These are phyloP conservation scores for Lactuca sativa DNA, from an alignment of 129 eudicot species.

Conservation along the genomic window DNA sequence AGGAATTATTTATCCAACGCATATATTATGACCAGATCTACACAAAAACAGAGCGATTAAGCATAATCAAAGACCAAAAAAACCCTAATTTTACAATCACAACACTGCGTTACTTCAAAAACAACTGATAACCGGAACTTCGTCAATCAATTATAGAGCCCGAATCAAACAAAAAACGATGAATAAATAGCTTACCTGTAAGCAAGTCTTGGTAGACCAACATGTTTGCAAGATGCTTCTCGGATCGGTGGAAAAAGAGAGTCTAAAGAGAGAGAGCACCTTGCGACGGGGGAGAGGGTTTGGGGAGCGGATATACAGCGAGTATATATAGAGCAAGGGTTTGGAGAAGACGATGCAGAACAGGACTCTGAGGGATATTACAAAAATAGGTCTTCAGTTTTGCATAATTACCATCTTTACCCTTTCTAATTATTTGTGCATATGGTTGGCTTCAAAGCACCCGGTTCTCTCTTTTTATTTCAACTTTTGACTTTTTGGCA, in stretches of 20 bases:
- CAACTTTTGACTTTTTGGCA: slow-evolving; percentile 23
- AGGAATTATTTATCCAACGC: neutral
- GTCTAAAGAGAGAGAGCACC: slow-evolving; percentile 14
- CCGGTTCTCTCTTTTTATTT: slow-evolving; percentile 10
- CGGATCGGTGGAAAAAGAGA: slow-evolving; percentile 11
- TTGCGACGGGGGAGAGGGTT: slow-evolving; percentile 37
- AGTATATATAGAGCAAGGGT: slow-evolving; percentile 34
- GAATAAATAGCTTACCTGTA: slow-evolving; percentile 37
- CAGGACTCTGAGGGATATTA: slow-evolving; percentile 19
- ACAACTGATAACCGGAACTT: neutral
- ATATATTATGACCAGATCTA: slow-evolving; percentile 13
- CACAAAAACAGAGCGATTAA: neutral
- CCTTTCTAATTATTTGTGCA: slow-evolving; percentile 26
- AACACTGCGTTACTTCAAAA: neutral
- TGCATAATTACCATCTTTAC: neutral
- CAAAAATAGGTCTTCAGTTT: neutral
- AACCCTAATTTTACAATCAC: neutral
- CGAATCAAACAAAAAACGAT: neutral
- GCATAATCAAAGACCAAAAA: slow-evolving; percentile 7
- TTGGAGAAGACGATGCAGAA: slow-evolving; percentile 11
- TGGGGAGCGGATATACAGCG: slow-evolving; percentile 23
- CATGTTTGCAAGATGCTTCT: slow-evolving; percentile 50
- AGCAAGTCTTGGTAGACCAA: slow-evolving; percentile 64
- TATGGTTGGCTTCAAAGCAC: slow-evolving; percentile 18
- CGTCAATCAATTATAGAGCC: neutral